These are phyloP conservation scores for Fusarium azukiicola DNA, from an alignment of 2,329 filamentous ascomycete genomes.

Conservation along the genomic window DNA sequence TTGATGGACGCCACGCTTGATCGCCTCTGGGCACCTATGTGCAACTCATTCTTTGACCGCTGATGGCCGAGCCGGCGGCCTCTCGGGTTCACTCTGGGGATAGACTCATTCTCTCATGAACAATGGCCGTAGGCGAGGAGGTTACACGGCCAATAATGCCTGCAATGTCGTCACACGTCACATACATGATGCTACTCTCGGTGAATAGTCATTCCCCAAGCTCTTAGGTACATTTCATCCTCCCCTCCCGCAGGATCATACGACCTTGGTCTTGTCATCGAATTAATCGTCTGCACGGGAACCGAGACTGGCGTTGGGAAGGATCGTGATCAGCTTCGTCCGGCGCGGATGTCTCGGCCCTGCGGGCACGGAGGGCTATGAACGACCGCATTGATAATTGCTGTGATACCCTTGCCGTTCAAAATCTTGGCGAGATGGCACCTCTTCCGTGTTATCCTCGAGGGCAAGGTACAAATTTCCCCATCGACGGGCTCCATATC, in stretches of 20 bases:
- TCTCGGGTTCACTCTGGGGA: background rate
- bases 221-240: background rate
- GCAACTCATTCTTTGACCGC: background rate
- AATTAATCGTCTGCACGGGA: background rate
- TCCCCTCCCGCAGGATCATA: constrained; percentile 4
- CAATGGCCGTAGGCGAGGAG: background rate
- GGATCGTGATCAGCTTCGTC: constrained; percentile 13
- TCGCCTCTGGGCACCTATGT: background rate
- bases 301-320: background rate
- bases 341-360: constrained; percentile 32
- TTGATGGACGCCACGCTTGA: constrained; percentile 1
- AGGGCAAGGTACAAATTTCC: background rate
- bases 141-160: background rate
- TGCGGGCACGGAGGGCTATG: constrained; percentile 15
- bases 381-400: constrained; percentile 28
- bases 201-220: constrained; percentile 1
- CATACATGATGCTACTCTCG: constrained; percentile 3
- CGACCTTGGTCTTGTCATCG: constrained; percentile 1
- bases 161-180: constrained; percentile 24
- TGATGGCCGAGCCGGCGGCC: constrained; percentile 2
- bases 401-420: background rate
- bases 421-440: background rate
- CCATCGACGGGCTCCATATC: background rate
- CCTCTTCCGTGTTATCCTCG: constrained; percentile 1
- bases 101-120: constrained; percentile 13